Evolutionary conservation across 1,284 basidiomycete species (phyloP).

Genomic region (Grifola frondosa): DNA sequence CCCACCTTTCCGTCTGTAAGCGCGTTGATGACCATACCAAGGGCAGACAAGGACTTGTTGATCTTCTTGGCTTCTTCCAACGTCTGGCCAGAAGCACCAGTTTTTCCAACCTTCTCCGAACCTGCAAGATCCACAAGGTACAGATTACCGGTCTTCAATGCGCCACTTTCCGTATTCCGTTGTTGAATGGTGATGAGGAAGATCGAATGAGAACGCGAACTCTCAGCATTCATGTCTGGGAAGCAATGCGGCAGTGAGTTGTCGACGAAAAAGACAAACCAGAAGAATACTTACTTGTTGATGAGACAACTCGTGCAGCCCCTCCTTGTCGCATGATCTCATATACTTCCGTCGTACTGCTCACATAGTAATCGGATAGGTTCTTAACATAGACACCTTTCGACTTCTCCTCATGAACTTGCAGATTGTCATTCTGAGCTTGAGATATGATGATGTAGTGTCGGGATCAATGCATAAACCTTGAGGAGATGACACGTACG

Average conservation of each 20-base stretch:
- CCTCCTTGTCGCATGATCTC: slow-evolving; percentile 99
- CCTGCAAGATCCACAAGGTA: slow-evolving; percentile 99
- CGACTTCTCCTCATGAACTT: slow-evolving; percentile 98
- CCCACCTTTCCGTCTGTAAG: slow-evolving; percentile 92
- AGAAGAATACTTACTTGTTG: slow-evolving; percentile 73
- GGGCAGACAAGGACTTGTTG: slow-evolving; percentile 96
- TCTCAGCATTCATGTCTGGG: slow-evolving; percentile 99
- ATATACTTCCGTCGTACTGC: slow-evolving; percentile 94
- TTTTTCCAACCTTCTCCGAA: slow-evolving; percentile 99
- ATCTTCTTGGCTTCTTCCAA: slow-evolving; percentile 99
- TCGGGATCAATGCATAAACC: neutral
- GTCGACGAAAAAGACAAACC: neutral
- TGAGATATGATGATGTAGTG: slow-evolving; percentile 9
- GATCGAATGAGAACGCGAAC: slow-evolving; percentile 98
- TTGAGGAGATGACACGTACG: slow-evolving; percentile 60
- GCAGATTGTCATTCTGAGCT: slow-evolving; percentile 99
- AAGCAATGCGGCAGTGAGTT: slow-evolving; percentile 4
- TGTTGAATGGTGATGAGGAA: slow-evolving; percentile 98
- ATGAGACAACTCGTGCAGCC: slow-evolving; percentile 86
- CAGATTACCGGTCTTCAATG: slow-evolving; percentile 94
- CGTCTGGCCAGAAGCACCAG: slow-evolving; percentile 97
- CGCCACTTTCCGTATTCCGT: slow-evolving; percentile 93
- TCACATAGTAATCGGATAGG: slow-evolving; percentile 97
- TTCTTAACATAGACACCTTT: slow-evolving; percentile 99
- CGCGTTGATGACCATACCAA: slow-evolving; percentile 99